Base-by-base conservation (phyloP, 192 early-diverging fungal species). In the Phycomyces nitens region DNA sequence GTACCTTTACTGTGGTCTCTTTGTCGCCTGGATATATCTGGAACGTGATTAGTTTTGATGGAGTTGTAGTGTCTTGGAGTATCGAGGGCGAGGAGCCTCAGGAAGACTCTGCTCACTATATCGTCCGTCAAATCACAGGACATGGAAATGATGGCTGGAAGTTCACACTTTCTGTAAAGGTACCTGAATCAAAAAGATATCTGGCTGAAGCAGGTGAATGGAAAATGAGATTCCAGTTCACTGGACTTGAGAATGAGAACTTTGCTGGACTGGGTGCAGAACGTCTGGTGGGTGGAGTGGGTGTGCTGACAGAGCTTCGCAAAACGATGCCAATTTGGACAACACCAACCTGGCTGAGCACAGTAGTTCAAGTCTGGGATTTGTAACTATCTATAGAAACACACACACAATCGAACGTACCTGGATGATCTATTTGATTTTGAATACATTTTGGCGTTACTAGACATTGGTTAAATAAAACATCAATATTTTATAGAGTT, bases 41-140 rank as follows among this genome's bases (percentile, higher is more conserved):
- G 84, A 87, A 84, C 0, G 84, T 88, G 7, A 71, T 86, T 12
- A 63, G 73, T 0, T 91, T 91, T 70, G 69, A 82, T 53, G 89
- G 82, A 0, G 71, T 79, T 26, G 76, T 91, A 2, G 50, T 80
- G 5, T 67, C 68, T 9, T 90, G 89, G 89, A 82, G 77, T 20
- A 75, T 82, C 50, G 34, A 64, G 0, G 65, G 76, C 20, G 59
- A 61, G 18, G 56, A 76, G 5, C 81, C 81, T 1, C 55, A 75
- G 23, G 47, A 60, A 39, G 12, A 64, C 8, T 22, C 61, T 7
- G 70, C 76, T 0, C 81, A 77, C 29, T 82, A 82, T 54, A 72
- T 79, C 43, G 69, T 82, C 20, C 75, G 81, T n/a, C 77, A 82
- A 61, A 78, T 82, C 4, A 76, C 70, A 16, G 78, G 78, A 1